phyloP scores from a whole-genome alignment of 2,329 filamentous ascomycete species.

The Rhinocladiella similis region DNA sequence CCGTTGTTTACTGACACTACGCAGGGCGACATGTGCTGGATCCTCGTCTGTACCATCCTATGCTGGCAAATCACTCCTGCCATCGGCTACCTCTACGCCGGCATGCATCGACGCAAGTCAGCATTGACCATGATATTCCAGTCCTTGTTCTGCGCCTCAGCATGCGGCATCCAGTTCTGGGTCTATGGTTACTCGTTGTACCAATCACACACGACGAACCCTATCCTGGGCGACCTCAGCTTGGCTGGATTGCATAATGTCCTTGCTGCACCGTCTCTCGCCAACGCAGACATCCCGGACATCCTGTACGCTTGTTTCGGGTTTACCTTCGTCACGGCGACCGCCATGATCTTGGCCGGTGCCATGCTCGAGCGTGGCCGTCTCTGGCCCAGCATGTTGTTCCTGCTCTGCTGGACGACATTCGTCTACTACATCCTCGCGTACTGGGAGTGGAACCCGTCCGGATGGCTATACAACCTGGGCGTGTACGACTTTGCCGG shows the following conservation, averaged over 20 bases:
- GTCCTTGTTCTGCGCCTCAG: conserved; percentile 57
- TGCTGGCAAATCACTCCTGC: conserved; percentile 46
- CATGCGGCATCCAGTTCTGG: conserved; percentile 54
- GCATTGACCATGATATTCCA: conserved; percentile 64
- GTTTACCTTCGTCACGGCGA: conserved; percentile 58
- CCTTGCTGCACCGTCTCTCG: conserved; percentile 57
- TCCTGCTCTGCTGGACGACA: conserved; percentile 71
- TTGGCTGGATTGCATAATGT: conserved; percentile 62
- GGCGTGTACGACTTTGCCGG: conserved; percentile 74
- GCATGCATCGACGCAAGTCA: conserved; percentile 62
- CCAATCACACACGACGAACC: conserved; percentile 59
- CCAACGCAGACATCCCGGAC: conserved; percentile 58
- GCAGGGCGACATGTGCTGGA: conserved; percentile 23
- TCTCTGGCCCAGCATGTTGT: conserved; percentile 66
- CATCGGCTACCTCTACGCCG: conserved; percentile 65
- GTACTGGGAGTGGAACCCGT: conserved; percentile 75
- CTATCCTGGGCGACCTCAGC: conserved; percentile 63
- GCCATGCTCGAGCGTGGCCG: conserved; percentile 64
- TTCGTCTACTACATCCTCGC: conserved; percentile 69
- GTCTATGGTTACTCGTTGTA: conserved; percentile 67
- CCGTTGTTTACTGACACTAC: too few relatives aligned
- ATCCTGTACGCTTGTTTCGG: conserved; percentile 68
- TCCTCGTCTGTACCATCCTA: conserved; percentile 20
- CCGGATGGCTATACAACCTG: conserved; percentile 69
- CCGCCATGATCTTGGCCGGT: conserved; percentile 64